These are phyloP conservation scores for Mortierella sp. DNA, from an alignment of 371 early-diverging fungal genomes.

Conservation along the genomic window DNA sequence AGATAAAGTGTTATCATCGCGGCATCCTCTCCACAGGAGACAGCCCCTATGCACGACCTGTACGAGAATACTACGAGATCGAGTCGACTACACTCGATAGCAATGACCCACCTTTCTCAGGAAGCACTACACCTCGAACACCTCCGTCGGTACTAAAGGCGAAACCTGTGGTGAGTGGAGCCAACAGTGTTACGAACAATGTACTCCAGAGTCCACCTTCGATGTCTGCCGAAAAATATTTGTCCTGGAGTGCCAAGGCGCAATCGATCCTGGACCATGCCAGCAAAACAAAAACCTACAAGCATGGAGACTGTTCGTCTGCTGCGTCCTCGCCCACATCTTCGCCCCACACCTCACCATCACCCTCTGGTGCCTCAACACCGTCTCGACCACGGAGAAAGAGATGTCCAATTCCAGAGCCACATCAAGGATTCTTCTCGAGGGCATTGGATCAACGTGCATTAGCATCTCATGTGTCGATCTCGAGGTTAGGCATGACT, in stretches of 20 bases:
- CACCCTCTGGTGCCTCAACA: slow-evolving; percentile 45
- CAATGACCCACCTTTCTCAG: slow-evolving; percentile 45
- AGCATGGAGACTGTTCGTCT: slow-evolving; percentile 20
- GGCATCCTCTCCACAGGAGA: slow-evolving; percentile 43
- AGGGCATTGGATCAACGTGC: slow-evolving; percentile 50
- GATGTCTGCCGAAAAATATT: slow-evolving; percentile 30
- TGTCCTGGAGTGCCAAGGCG: slow-evolving; percentile 53
- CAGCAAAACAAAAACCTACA: slow-evolving; percentile 6
- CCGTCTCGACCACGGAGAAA: slow-evolving; percentile 37
- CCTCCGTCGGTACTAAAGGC: not conserved
- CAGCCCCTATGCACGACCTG: slow-evolving; percentile 4
- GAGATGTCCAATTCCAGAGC: slow-evolving; percentile 48
- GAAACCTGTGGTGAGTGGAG: slow-evolving; percentile 17
- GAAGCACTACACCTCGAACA: slow-evolving; percentile 39
- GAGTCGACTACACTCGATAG: slow-evolving; percentile 51
- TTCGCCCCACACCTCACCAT: slow-evolving; percentile 40
- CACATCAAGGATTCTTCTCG: slow-evolving; percentile 51
- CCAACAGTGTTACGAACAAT: slow-evolving; percentile 26
- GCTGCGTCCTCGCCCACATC: slow-evolving; percentile 31
- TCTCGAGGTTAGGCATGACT: slow-evolving; percentile 46
- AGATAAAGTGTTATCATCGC: slow-evolving; percentile 30
- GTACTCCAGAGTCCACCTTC: slow-evolving; percentile 47
- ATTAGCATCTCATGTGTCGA: slow-evolving; percentile 51
- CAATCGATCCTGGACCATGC: slow-evolving; percentile 49
- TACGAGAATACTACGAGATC: slow-evolving; percentile 45